phyloP scores from a whole-genome alignment of 768 basidiomycete species.

The Leccinum arenicola region DNA sequence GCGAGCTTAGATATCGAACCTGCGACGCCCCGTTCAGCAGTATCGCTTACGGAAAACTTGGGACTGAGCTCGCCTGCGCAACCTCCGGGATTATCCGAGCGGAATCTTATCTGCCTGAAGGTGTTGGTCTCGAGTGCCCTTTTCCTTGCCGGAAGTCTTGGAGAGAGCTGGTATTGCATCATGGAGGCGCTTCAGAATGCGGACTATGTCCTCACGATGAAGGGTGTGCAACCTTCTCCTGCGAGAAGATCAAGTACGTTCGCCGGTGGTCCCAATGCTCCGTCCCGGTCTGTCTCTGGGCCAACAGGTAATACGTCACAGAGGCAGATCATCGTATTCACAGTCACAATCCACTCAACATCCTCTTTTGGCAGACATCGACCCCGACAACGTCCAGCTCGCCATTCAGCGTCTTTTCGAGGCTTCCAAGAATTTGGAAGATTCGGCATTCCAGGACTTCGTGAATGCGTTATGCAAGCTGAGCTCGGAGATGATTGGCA shows the following conservation, averaged over 20 bases:
- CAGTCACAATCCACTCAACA: slow-evolving; percentile 39
- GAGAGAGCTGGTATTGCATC: slow-evolving; percentile 89
- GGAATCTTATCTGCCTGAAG: slow-evolving; percentile 90
- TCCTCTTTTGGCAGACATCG: slow-evolving; percentile 68
- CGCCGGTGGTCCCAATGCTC: slow-evolving; percentile 32
- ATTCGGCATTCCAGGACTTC: slow-evolving; percentile 78
- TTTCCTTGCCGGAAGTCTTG: slow-evolving; percentile 81
- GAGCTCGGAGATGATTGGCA: slow-evolving; percentile 90
- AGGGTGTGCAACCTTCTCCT: slow-evolving; percentile 39
- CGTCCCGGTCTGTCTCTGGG: slow-evolving; percentile 40
- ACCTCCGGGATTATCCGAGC: slow-evolving; percentile 77
- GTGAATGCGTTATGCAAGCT: slow-evolving; percentile 75
- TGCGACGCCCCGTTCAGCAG: slow-evolving; percentile 58
- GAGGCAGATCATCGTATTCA: slow-evolving; percentile 16
- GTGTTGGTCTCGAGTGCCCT: slow-evolving; percentile 74
- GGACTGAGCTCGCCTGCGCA: slow-evolving; percentile 52
- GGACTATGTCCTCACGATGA: slow-evolving; percentile 80
- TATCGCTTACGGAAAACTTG: slow-evolving; percentile 62
- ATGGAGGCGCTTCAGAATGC: slow-evolving; percentile 93
- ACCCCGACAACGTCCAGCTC: slow-evolving; percentile 67
- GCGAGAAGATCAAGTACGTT: slow-evolving; percentile 34
- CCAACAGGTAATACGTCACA: slow-evolving; percentile 13
- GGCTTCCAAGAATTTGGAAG: slow-evolving; percentile 78
- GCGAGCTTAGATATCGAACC: slow-evolving; percentile 66
- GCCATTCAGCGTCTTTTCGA: slow-evolving; percentile 87